Base-by-base conservation (phyloP, 345 rosid species). In the Salix dunnii region DNA sequence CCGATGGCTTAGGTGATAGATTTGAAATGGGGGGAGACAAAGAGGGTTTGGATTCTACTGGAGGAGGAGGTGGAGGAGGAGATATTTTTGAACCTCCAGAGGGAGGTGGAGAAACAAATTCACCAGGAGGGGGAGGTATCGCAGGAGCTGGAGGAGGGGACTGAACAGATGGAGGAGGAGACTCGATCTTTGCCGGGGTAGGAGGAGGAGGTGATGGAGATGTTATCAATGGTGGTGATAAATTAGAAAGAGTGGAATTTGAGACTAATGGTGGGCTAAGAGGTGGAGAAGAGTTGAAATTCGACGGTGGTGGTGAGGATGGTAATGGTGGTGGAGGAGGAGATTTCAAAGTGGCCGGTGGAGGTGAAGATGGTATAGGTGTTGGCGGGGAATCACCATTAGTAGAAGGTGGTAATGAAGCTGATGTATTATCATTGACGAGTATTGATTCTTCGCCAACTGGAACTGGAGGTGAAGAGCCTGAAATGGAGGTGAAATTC, bases 141-240 rank as follows among this genome's bases (percentile, higher is more conserved):
- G 72, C 11, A 42, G 83, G 67, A 1, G 80, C 38, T 1, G 72
- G 51, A 30, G 80, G 77, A 77, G 80, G 17, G 80, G 68, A 36
- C 18, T 72, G 30, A 14, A 43, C 76, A 14, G 71, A 16, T 0
- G 87, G 60, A 81, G 88, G 68, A 11, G 93, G 80, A 2, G 88
- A 83, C 3, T 79, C 74, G 35, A 83, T 76, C 30, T 49, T 67
- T 11, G 84, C 28, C 23, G 28, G 28, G 71, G 51, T 79, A 28
- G 38, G 65, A 8, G 83, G 79, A 35, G 88, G 79, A 30, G n/a
- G 77, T 12, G 78, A 40, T 13, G 82, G 75, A 17, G 74, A 67
- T 69, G 67, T 51, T 18, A 11, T 12, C 2, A 28, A 64, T 14
- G 80, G 53, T 10, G 80, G 49, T n/a, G 65, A 18, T 17, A 76